Percentiles rank a stretch among this genome's conserved stretches.
phyloP scores from a whole-genome alignment of 2,329 filamentous ascomycete genomes.

The Zymoseptoria tritici region DNA sequence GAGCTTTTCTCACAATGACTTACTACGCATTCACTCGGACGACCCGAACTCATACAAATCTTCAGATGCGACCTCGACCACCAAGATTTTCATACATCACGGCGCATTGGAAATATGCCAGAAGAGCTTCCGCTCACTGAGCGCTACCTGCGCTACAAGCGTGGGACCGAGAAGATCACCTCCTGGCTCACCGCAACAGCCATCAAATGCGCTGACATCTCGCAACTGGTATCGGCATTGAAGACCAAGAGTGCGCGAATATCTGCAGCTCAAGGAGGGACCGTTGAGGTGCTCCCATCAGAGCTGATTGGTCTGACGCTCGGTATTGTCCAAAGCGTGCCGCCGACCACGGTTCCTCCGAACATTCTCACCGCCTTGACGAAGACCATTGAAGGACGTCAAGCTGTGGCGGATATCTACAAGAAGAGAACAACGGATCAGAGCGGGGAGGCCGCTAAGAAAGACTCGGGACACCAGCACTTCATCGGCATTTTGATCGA shows the following conservation, averaged over 20 bases:
- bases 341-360: background rate
- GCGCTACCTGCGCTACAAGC: background rate
- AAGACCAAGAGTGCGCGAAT: background rate
- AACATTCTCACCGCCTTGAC: background rate
- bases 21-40: background rate
- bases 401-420: background rate
- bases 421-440: too few relatives aligned
- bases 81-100: background rate
- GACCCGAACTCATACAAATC: background rate
- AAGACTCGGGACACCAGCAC: background rate
- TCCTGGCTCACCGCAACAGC: background rate
- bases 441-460: too few relatives aligned
- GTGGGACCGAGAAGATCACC: background rate
- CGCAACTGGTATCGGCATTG: background rate
- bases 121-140: background rate
- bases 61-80: background rate
- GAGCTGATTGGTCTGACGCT: background rate
- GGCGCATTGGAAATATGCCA: background rate
- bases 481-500: background rate
- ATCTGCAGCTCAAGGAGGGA: background rate
- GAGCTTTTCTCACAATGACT: background rate
- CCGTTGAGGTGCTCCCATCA: background rate
- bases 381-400: background rate
- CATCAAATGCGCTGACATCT: background rate
- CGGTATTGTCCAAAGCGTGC: background rate